Base-by-base conservation (phyloP, 2,329 filamentous ascomycete species). In the Claviceps africana region DNA sequence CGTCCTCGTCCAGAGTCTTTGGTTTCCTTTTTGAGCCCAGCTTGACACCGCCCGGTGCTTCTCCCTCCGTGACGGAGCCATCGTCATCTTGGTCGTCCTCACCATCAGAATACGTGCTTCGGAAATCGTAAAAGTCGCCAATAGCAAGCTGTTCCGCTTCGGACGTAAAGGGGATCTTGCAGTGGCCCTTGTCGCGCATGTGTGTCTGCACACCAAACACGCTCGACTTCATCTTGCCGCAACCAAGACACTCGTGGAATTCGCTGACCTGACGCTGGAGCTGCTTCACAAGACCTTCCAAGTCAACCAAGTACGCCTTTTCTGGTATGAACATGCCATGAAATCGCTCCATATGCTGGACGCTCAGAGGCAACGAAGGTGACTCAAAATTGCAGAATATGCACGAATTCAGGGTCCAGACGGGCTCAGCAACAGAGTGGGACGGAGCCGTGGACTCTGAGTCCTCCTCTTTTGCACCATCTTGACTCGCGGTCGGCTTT, bases 301-400 rank as follows among this genome's bases (percentile, higher is more conserved):
- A 66, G 61, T 98, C 80, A 4, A 86, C 81, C 2, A 98, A 72
- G 61, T 88, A 98, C 33, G 83, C 72, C 68, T 82, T 86, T 66
- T 98, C 93, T 0, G 93, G 93, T 56, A 98, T 84, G 68, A 97
- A 96, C 82, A 96, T 89, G 72, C 91, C 88, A 65, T 98, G 93
- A 61, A 85, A 83, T 55, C 87, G 85, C 64, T 85, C 83, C 93
- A 98, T 98, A 65, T 98, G 93, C 42, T 81, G 72, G 35, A 88
- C 74, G 62, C 90, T 96, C 33, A 90, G 73, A n/a, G 80, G 70
- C 6, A 88, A 71, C 13, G 80, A 85, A 0, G 87, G 81, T 0
- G 89, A 94, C 48, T 85, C 75, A 62, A 86, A 86, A 67, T 93
- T 94, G 76, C 93, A 98, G 75, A 98, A 97, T 17, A 98, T 74